Evolutionary conservation across 2,329 filamentous ascomycete species (phyloP).

Genomic region (Colletotrichum horii): DNA sequence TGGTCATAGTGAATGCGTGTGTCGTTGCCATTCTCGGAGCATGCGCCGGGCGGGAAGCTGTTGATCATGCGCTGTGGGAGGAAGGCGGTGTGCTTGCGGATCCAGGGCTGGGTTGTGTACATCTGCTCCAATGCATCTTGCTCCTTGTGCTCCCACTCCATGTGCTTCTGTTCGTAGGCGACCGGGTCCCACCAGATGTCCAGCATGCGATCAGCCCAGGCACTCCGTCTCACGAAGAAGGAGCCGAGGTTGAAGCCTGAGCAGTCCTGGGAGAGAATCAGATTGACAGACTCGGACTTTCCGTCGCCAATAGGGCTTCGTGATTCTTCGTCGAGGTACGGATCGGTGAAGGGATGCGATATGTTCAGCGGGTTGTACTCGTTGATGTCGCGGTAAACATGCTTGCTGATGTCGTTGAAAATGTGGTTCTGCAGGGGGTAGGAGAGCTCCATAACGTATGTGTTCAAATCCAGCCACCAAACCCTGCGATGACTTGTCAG

Average conservation of each 20-base stretch:
- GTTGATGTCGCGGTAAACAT: constrained; percentile 95
- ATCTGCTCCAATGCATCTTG: constrained; percentile 94
- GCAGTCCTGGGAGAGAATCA: constrained; percentile 92
- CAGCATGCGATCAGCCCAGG: constrained; percentile 89
- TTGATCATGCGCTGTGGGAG: constrained; percentile 92
- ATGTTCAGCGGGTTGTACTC: constrained; percentile 95
- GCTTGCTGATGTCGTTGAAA: constrained; percentile 77
- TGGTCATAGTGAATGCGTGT: constrained; percentile 84
- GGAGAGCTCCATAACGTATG: constrained; percentile 95
- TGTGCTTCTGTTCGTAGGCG: constrained; percentile 96
- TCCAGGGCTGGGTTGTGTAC: constrained; percentile 91
- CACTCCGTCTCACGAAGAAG: constrained; percentile 86
- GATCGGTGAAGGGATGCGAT: constrained; percentile 75
- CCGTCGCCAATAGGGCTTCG: constrained; percentile 79
- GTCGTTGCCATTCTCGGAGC: constrained; percentile 78
- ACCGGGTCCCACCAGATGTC: constrained; percentile 99
- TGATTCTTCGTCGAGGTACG: constrained; percentile 78
- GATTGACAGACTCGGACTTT: constrained; percentile 78
- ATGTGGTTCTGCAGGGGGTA: constrained; percentile 90
- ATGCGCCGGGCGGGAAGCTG: constrained; percentile 90
- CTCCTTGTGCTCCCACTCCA: constrained; percentile 99
- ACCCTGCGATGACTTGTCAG: constrained; percentile 65
- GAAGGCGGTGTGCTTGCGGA: constrained; percentile 87
- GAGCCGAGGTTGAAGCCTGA: constrained; percentile 95
- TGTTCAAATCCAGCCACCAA: constrained; percentile 99